Conservation (phyloP, 1,284 basidiomycete genomes). For the Schizopora paradoxa region DNA sequence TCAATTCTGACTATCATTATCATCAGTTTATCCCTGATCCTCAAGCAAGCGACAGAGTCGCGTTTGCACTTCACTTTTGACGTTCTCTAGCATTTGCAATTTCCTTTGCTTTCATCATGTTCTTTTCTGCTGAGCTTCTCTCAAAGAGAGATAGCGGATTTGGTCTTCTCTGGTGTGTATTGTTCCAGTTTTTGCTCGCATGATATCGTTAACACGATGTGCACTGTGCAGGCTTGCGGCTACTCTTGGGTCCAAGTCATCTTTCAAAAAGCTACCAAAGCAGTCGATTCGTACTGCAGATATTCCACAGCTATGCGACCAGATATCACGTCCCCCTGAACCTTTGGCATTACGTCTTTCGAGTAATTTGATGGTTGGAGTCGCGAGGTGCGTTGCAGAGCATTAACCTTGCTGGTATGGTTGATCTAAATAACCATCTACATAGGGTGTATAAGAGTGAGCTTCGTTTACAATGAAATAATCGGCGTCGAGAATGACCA, state of each 20-base stretch:
- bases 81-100: not conserved
- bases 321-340: slow-evolving; percentile 77
- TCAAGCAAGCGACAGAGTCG: not conserved
- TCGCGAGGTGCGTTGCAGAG: slow-evolving; percentile 57
- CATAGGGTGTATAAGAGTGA: slow-evolving; percentile 68
- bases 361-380: slow-evolving; percentile 83
- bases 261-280: slow-evolving; percentile 76
- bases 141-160: slow-evolving; percentile 74
- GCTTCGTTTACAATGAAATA: not conserved
- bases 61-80: not conserved
- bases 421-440: slow-evolving; percentile 19
- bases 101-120: slow-evolving; percentile 41
- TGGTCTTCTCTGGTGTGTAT: slow-evolving; percentile 65
- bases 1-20: too few relatives aligned
- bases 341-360: slow-evolving; percentile 81
- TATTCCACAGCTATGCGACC: slow-evolving; percentile 70
- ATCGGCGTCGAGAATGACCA: too few relatives aligned
- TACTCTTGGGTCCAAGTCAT: slow-evolving; percentile 78
- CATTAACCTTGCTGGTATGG: slow-evolving; percentile 11
- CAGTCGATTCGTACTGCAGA: slow-evolving; percentile 77
- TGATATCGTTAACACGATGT: not conserved
- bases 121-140: slow-evolving; percentile 70
- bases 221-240: slow-evolving; percentile 68
- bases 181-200: not conserved
- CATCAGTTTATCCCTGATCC: not conserved